Base-by-base conservation (phyloP, 495 filamentous ascomycete genomes). In the Xylaria curta region DNA sequence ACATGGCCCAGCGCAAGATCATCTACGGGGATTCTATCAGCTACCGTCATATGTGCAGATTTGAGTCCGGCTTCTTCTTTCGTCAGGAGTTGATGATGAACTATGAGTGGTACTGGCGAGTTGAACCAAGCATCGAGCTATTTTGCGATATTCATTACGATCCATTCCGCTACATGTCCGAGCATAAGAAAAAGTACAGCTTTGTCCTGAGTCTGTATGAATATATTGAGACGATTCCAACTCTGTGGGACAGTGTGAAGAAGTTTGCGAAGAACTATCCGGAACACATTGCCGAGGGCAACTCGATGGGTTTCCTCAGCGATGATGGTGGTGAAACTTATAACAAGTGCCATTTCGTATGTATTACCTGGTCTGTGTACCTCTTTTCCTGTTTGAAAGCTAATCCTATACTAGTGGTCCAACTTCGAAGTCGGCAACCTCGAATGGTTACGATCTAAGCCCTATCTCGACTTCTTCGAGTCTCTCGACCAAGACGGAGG, bases 331-430 rank as follows among this genome's bases (percentile, higher is more conserved):
- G 96, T 56, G 87, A 93, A 49, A 93, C 85, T 13, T 99, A 98
- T 84, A 99, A 98, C 84, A 90, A 94, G 78, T 99, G 96, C 81
- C 96, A 99, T 81, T 97, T 98, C 79, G 93, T 97, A 87, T 84
- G 91, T 87, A 46, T 44, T 10, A n/a, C 21, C 38, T 4, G 21
- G 10, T 51, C 47, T 70, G 19, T 8, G 53, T 59, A 7, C 1
- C 54, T 47, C 21, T 53, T 46, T 9, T 49, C n/a, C 42, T 28
- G 28, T 31, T 68, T 68, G 70, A 70, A 51, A 28, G 36, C 78
- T 77, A 75, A 81, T 69, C 6, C 10, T 19, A 15, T 33, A 46
- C 0, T 68, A 94, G 92, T 97, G 94, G 94, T 95, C 93, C 63
- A 97, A 97, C 81, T 97, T 97, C 73, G 94, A 97, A 80, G 89